Percentiles rank a stretch among this genome's conserved stretches.
These are phyloP conservation scores for Coemansia umbellata DNA, from an alignment of 192 early-diverging fungal genomes.

Conservation along the genomic window DNA sequence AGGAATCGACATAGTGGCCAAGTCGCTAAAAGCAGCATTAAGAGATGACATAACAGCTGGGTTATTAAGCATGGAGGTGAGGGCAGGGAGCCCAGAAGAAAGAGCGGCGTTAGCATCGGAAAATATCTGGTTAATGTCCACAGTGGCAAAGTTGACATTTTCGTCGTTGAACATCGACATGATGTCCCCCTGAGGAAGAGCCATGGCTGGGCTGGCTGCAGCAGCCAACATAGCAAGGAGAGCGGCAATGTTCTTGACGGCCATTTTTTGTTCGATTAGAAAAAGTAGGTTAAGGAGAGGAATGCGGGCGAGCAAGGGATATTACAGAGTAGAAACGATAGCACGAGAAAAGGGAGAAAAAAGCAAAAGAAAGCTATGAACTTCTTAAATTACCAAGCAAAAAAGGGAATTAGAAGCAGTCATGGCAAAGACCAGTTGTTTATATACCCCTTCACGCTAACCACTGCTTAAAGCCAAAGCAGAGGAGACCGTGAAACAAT, in stretches of 20 bases:
- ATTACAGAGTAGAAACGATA: too few species aligned
- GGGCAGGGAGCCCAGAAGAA: background rate
- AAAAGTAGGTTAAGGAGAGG: background rate
- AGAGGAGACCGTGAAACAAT: too few species aligned
- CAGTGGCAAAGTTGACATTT: background rate
- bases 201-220: background rate
- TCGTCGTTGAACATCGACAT: background rate
- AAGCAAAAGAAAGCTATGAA: too few species aligned
- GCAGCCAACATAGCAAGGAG: background rate
- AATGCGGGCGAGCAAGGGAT: too few species aligned
- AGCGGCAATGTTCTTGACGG: background rate
- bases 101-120: background rate
- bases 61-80: background rate
- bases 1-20: too few species aligned
- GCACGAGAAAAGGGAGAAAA: too few species aligned
- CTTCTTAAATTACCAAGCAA: too few species aligned
- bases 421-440: too few species aligned
- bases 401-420: too few species aligned
- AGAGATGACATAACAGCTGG: background rate
- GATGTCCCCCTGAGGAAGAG: background rate
- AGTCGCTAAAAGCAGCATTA: too few species aligned
- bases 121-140: background rate
- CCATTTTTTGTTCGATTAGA: background rate
- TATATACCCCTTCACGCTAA: too few species aligned
- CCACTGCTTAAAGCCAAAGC: too few species aligned